Evolutionary conservation across 1,139 yeast genomes (phyloP).

Genomic region (Candida sp.): DNA sequence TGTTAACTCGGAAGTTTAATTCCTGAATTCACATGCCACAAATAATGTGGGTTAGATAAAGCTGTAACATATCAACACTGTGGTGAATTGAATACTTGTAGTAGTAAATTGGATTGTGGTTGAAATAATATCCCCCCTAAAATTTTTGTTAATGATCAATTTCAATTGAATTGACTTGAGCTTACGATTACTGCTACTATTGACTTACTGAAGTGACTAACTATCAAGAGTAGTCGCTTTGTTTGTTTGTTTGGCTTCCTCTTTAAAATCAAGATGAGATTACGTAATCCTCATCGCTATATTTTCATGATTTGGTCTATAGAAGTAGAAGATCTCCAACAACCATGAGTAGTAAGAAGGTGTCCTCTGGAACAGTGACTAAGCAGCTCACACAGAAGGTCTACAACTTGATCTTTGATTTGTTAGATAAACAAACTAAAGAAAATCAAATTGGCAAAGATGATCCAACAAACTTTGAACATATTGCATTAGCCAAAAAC

Average conservation of each 20-base stretch:
- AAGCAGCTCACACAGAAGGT: slow-evolving; percentile 30
- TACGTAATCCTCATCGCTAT: not conserved
- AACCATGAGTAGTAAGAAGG: not conserved
- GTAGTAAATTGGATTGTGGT: not conserved
- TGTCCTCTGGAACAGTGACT: slow-evolving; percentile 1
- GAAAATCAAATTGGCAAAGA: slow-evolving; percentile 32
- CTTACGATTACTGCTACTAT: too few species aligned
- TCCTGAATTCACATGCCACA: not conserved
- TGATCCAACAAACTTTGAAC: slow-evolving; percentile 30
- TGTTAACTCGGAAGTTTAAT: not conserved
- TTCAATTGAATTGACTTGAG: too few species aligned
- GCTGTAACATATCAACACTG: not conserved
- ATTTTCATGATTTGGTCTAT: too few species aligned
- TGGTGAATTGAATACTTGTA: not conserved
- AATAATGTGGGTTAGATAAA: not conserved
- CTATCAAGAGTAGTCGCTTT: too few species aligned
- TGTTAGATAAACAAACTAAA: slow-evolving; percentile 50
- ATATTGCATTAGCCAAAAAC: slow-evolving; percentile 60
- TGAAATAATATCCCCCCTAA: not conserved
- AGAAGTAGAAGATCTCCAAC: too few species aligned
- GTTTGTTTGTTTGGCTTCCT: too few species aligned
- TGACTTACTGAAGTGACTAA: too few species aligned
- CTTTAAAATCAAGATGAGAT: not conserved
- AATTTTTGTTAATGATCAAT: too few species aligned
- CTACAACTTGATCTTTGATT: slow-evolving; percentile 43